Evolutionary conservation across 257 asterid species (phyloP).

Genomic region (Forsythia viridissima): DNA sequence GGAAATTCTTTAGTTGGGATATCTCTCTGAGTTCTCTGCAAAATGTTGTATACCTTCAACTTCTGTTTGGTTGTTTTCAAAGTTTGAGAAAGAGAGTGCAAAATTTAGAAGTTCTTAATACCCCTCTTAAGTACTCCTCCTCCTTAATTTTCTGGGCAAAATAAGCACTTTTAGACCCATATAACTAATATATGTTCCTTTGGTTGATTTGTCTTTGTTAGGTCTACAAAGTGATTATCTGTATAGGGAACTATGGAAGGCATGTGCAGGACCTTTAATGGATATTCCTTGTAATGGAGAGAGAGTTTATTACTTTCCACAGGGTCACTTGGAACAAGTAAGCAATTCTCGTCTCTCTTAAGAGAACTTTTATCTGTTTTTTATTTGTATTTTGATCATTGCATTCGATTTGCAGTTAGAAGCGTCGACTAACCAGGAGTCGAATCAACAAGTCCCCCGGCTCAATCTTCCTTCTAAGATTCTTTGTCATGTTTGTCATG

Average conservation of each 20-base stretch:
- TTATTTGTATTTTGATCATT: conserved; percentile 7
- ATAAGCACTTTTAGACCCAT: conserved; percentile 5
- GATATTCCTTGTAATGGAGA: conserved; percentile 61
- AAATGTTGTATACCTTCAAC: too few species aligned
- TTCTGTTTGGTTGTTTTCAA: not conserved
- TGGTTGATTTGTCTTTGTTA: conserved; percentile 30
- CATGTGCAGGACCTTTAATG: conserved; percentile 91
- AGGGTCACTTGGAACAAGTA: conserved; percentile 92
- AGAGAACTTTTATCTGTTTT: conserved; percentile 3
- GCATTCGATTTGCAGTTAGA: conserved; percentile 50
- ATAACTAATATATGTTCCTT: not conserved
- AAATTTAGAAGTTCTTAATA: not conserved
- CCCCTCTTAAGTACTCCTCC: not conserved
- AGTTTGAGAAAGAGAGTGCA: not conserved
- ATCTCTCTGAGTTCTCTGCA: too few species aligned
- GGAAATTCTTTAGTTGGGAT: too few species aligned
- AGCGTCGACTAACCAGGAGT: conserved; percentile 73
- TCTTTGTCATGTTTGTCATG: conserved; percentile 61
- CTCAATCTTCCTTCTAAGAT: conserved; percentile 80
- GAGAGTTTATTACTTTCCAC: conserved; percentile 81
- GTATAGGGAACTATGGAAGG: conserved; percentile 75
- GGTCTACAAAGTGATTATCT: conserved; percentile 41
- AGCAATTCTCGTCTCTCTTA: not conserved
- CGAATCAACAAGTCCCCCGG: conserved; percentile 56
- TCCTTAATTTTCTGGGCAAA: not conserved